Evolutionary conservation across 176 grass and related monocot genomes (phyloP).

Genomic region (Ananas comosus): DNA sequence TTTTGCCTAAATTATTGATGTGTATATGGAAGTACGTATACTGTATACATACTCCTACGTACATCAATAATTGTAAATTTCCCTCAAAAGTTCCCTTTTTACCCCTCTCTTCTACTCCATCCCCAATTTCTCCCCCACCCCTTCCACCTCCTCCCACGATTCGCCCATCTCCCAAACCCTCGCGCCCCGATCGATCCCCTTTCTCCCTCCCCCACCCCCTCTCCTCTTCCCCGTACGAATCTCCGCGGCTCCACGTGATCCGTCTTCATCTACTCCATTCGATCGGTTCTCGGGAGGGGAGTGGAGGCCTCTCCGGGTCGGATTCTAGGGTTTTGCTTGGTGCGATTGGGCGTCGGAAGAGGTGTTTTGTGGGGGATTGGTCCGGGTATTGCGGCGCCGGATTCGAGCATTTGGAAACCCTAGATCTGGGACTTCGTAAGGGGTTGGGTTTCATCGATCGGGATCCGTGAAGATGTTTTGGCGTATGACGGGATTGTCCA

Average conservation of each 20-base stretch:
- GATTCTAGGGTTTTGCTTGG: neutral
- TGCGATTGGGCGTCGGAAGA: neutral
- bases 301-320: neutral
- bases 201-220: neutral
- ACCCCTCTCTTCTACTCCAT: neutral
- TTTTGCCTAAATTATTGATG: neutral
- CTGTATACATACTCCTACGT: neutral
- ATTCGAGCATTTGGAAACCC: slow-evolving; percentile 22
- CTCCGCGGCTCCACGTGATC: too few species aligned
- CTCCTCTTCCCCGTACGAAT: neutral
- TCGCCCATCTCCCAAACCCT: neutral
- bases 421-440: slow-evolving; percentile 36
- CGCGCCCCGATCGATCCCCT: neutral
- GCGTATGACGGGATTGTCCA: slow-evolving; percentile 39
- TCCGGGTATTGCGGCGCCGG: neutral
- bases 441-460: slow-evolving; percentile 9
- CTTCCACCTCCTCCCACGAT: neutral
- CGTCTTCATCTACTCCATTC: too few species aligned
- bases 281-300: too few species aligned
- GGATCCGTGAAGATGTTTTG: slow-evolving; percentile 39
- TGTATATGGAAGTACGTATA: neutral
- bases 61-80: slow-evolving; percentile 1
- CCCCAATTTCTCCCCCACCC: slow-evolving; percentile 5
- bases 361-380: neutral
- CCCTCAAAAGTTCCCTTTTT: neutral